Evolutionary conservation across 1,139 yeast species (phyloP).

Genomic region (Yueomyces sp.): DNA sequence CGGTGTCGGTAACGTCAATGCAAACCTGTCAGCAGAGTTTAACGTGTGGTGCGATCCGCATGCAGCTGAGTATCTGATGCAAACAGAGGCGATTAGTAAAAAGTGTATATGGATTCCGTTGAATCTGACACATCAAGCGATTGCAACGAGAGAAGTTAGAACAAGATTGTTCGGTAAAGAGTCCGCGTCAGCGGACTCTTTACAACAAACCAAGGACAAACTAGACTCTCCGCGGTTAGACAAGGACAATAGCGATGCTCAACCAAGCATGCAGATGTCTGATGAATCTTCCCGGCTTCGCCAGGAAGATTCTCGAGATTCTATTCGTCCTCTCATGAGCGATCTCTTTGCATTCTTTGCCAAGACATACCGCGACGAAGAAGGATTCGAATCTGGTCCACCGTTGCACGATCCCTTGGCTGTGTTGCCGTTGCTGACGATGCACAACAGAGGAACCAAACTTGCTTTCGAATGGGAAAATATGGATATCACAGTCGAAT

Average conservation of each 20-base stretch:
- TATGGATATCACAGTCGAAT: conserved; percentile 26
- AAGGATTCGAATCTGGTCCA: conserved; percentile 45
- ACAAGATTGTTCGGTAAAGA: conserved; percentile 17
- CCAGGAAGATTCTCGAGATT: too few species aligned
- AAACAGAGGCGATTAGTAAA: conserved; percentile 32
- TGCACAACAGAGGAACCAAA: conserved; percentile 13
- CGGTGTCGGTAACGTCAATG: conserved; percentile 29
- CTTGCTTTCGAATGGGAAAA: conserved; percentile 22
- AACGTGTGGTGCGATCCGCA: conserved; percentile 66
- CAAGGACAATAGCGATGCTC: too few species aligned
- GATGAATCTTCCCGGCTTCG: too few species aligned
- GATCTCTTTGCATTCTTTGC: conserved; percentile 43
- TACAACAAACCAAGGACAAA: too few species aligned
- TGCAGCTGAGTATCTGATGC: conserved; percentile 50
- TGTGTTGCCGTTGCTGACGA: conserved; percentile 43
- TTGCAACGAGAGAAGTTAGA: conserved; percentile 40
- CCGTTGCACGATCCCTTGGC: conserved; percentile 81
- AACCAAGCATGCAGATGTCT: too few species aligned
- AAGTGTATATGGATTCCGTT: conserved; percentile 51
- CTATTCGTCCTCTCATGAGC: neutral
- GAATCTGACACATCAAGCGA: conserved; percentile 58
- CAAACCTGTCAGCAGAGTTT: conserved; percentile 59
- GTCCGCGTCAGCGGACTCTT: neutral
- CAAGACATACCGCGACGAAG: conserved; percentile 32
- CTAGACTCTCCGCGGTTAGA: too few species aligned